Base-by-base conservation (phyloP, 345 rosid species). In the Gossypium rotundifolium region DNA sequence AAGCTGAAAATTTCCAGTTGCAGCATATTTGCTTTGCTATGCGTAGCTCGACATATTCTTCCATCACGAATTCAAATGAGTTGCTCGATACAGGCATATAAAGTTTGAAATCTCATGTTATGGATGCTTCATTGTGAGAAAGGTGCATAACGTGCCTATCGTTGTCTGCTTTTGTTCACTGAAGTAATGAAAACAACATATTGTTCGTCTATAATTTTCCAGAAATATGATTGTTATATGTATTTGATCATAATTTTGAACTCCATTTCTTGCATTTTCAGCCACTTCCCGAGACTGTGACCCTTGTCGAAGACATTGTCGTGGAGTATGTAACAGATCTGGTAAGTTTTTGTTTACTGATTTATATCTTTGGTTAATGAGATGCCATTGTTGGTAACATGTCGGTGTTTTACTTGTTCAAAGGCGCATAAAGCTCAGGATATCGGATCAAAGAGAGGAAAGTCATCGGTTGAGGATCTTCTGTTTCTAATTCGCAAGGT, bases 221-320 rank as follows among this genome's bases (percentile, higher is more conserved):
- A 12, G 62, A 74, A 63, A 7, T 27, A 5, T 27, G 61, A 25
- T 60, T 58, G 4, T 44, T 58, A 0, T 7, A 49, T 27, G 5
- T 69, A 3, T 68, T 38, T 13, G 22, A 23, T 10, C 65, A 25
- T 54, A 63, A 65, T 27, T 46, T 72, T 59, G 38, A 29, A 38
- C 69, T 66, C 27, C n/a, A 62, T 76, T 29, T 67, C 44, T 45
- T 58, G 70, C 60, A 14, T 81, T 51, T 72, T 73, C 89, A 93
- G 99, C 94, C 97, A 14, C 93, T 91, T 84, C 97, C 96, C 61
- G 97, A 95, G 84, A 82, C 86, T n/a, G 93, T 95, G 82, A 90
- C 96, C 1, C 96, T 93, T 70, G 91, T 91, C 64, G 96, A 94
- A 79, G 98, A 94, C 83, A 89, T 94, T 82, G 97, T 91, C 61